These are phyloP conservation scores for Solanum sitiens DNA, from an alignment of 257 asterid genomes.

Conservation along the genomic window DNA sequence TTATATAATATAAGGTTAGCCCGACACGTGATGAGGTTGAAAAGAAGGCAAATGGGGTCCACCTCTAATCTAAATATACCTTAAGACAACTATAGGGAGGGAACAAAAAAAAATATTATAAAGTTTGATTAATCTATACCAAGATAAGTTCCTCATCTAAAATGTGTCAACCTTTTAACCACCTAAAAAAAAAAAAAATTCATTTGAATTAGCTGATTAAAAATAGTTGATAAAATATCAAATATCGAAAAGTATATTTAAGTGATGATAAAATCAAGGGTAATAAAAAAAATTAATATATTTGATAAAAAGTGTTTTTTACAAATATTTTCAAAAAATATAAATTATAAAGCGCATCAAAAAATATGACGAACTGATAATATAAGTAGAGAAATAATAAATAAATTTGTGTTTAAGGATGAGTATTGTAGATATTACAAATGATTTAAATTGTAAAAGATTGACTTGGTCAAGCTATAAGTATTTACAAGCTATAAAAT, in stretches of 20 bases:
- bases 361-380: not conserved
- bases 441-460: not conserved
- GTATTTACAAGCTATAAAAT: not conserved
- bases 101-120: not conserved
- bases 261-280: not conserved
- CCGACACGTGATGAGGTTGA: conserved; percentile 15
- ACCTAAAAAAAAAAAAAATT: not conserved
- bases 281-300: not conserved
- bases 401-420: not conserved
- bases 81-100: not conserved
- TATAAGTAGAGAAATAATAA: not conserved
- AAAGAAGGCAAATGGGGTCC: conserved; percentile 10
- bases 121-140: not conserved
- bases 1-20: not conserved
- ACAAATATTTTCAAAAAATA: not conserved
- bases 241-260: too few species aligned
- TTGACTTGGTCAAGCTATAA: not conserved
- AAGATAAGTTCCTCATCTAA: not conserved
- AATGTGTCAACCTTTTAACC: not conserved
- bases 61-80: conserved; percentile 2
- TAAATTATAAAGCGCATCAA: not conserved
- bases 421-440: not conserved
- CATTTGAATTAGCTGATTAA: not conserved
- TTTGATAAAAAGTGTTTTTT: not conserved
- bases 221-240: not conserved